Base-by-base conservation (phyloP, 139 green algal genomes). In the Chlorella sp. region DNA sequence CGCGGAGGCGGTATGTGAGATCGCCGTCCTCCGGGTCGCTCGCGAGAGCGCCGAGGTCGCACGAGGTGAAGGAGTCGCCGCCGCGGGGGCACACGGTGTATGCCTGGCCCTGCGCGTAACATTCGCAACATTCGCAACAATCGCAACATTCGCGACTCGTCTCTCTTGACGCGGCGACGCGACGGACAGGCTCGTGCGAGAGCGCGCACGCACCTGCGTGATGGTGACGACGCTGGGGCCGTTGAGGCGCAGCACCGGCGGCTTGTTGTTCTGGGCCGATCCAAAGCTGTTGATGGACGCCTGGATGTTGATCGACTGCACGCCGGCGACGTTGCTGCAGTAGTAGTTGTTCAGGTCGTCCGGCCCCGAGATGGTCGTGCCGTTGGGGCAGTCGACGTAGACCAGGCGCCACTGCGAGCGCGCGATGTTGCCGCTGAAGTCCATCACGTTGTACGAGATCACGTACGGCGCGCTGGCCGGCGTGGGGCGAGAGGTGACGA, bases 381-480 rank as follows among this genome's bases (percentile, higher is more conserved):
- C 27, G 4, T 10, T 24, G 10, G 79, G 67, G 71, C 79, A 85
- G 27, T 60, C 24, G 36, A 85, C 79, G 49, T 74, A 77, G 73
- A 85, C 74, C 32, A 78, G 75, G 2, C 79, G 79, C 51, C 72
- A 74, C 35, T 73, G 65, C 23, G 33, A 42, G 1, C 3, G 35
- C 2, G 75, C 71, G 5, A 42, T 50, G 67, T 85, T 85, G 49
- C 74, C 79, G n/a, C 33, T 64, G 24, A 70, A 68, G 67, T 85
- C 79, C 34, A 29, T 64, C 1, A 76, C 79, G 67, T 78, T 69
- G 71, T 81, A 85, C n/a, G 71, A 74, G 50, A 85, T 74, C 31
- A 77, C 61, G 69, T 63, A 85, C 1, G 79, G 79, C 35, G 34
- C 35, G 60, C 49, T 55, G 4, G 61, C 31, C 23, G 74, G 30